These are phyloP conservation scores for Volvox africanus DNA, from an alignment of 139 green algal species.

Conservation along the genomic window DNA sequence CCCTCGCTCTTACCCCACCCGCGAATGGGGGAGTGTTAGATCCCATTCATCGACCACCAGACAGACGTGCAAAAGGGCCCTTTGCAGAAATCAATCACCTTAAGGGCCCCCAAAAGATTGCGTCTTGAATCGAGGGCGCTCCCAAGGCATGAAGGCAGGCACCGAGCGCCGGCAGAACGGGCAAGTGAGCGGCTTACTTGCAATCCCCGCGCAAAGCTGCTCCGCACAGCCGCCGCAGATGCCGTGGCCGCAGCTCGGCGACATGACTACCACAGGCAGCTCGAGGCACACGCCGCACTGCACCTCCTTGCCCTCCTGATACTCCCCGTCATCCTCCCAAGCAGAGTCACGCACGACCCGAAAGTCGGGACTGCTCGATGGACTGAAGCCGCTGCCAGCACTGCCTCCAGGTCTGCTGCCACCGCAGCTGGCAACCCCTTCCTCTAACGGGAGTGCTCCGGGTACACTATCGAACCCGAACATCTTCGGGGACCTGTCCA, in stretches of 20 bases:
- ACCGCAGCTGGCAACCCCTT: not conserved
- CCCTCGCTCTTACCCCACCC: no score
- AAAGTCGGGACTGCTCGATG: not conserved
- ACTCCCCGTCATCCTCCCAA: not conserved
- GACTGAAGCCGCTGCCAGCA: not conserved
- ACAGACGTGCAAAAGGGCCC: no score
- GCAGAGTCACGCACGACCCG: not conserved
- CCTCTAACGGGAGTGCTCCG: not conserved
- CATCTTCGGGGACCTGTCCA: not conserved
- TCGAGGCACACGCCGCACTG: not conserved
- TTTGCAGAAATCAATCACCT: no score
- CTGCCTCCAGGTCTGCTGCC: not conserved
- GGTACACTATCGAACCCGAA: not conserved
- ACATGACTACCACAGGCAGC: not conserved
- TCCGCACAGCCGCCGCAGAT: slow-evolving; percentile 10
- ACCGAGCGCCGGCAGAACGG: not conserved
- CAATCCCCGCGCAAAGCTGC: not conserved
- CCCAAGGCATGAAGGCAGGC: not conserved
- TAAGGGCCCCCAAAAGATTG: no score
- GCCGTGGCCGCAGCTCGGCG: not conserved
- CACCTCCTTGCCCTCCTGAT: not conserved
- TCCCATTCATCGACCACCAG: no score
- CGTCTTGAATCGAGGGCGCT: no score
- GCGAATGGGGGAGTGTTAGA: no score
- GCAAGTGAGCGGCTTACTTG: not conserved